phyloP scores from a whole-genome alignment of 2,329 filamentous ascomycete genomes.

The Plectosphaerella cucumerina region DNA sequence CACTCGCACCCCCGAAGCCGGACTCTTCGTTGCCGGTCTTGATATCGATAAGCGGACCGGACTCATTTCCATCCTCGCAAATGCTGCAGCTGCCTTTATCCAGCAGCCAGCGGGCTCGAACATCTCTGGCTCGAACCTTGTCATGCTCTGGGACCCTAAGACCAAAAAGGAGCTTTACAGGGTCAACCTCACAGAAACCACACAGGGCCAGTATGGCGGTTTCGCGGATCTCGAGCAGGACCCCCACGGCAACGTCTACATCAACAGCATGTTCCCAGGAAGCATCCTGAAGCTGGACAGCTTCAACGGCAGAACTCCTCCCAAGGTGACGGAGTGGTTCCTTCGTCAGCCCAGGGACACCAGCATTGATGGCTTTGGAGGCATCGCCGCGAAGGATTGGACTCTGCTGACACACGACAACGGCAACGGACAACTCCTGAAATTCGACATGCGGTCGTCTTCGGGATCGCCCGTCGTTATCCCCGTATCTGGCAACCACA shows the following conservation, averaged over 20 bases:
- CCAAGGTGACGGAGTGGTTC: slow-evolving; percentile 24
- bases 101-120: slow-evolving; percentile 8
- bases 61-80: slow-evolving; percentile 10
- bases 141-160: slow-evolving; percentile 11
- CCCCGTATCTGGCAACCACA: background rate
- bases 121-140: slow-evolving; percentile 15
- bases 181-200: slow-evolving; percentile 21
- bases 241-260: slow-evolving; percentile 27
- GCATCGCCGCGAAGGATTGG: slow-evolving; percentile 8
- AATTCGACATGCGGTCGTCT: slow-evolving; percentile 23
- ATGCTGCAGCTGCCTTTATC: slow-evolving; percentile 13
- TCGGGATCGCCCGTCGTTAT: background rate
- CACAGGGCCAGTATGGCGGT: slow-evolving; percentile 25
- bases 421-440: slow-evolving; percentile 25
- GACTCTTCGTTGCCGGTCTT: too few species aligned
- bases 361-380: slow-evolving; percentile 13
- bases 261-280: slow-evolving; percentile 31
- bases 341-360: slow-evolving; percentile 20
- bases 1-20: slow-evolving; percentile 6
- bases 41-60: too few species aligned
- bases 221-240: slow-evolving; percentile 36
- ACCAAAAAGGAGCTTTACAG: too few species aligned
- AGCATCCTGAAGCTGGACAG: slow-evolving; percentile 26
- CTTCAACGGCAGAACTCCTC: slow-evolving; percentile 16
- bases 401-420: slow-evolving; percentile 26